Evolutionary conservation across 2,329 filamentous ascomycete genomes (phyloP).

Genomic region (Tolypocladium inflatum): DNA sequence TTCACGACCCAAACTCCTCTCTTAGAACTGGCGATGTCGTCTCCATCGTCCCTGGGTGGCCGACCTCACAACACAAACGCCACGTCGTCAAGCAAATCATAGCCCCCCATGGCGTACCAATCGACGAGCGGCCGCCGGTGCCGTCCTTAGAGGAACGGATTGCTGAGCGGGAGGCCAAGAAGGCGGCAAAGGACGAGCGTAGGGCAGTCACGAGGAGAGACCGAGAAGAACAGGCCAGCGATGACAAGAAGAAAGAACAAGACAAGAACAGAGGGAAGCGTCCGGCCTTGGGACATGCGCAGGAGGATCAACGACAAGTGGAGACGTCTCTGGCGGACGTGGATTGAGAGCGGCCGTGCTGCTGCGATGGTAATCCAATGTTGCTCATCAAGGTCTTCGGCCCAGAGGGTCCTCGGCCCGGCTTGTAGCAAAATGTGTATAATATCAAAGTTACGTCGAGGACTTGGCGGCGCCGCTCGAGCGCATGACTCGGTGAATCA

Average conservation of each 20-base stretch:
- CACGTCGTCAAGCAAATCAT: conserved; percentile 70
- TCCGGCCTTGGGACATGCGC: neutral
- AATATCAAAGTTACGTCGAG: neutral
- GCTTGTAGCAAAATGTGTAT: neutral
- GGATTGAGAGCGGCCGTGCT: neutral
- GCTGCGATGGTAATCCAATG: neutral
- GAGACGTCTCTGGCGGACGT: neutral
- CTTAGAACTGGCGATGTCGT: conserved; percentile 68
- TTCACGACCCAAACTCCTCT: conserved; percentile 70
- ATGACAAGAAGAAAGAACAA: neutral
- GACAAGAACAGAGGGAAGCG: conserved; percentile 2
- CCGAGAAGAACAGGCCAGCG: conserved; percentile 4
- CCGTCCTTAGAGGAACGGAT: conserved; percentile 55
- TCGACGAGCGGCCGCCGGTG: conserved; percentile 55
- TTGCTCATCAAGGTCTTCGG: neutral
- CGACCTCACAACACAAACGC: conserved; percentile 55
- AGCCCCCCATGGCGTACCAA: conserved; percentile 54
- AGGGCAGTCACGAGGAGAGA: conserved; percentile 25
- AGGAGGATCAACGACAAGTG: neutral
- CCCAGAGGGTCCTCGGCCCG: neutral
- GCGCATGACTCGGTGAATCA: neutral
- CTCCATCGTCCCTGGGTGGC: conserved; percentile 56
- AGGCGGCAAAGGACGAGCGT: conserved; percentile 47
- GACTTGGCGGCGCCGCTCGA: neutral
- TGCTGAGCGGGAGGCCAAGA: conserved; percentile 42